These are phyloP conservation scores for Trichophyton schoenleinii DNA, from an alignment of 2,329 filamentous ascomycete species.

Conservation along the genomic window DNA sequence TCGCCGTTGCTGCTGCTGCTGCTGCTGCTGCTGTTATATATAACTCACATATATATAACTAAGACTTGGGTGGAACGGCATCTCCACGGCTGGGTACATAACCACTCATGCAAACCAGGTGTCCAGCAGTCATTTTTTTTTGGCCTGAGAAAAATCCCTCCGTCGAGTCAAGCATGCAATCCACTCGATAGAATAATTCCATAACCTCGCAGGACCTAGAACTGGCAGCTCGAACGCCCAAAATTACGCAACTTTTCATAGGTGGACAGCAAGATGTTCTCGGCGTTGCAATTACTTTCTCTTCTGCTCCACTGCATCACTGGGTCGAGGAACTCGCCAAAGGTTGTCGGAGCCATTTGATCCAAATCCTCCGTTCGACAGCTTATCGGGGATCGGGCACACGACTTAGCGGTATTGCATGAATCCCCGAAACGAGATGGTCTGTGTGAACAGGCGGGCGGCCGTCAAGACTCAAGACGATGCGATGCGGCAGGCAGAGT, in stretches of 20 bases:
- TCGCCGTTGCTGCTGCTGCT: too few relatives aligned
- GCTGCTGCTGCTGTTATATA: neutral
- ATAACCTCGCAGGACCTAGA: neutral
- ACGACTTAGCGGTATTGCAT: neutral
- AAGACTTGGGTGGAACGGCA: neutral
- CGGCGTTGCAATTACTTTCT: neutral
- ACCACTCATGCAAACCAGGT: too few relatives aligned
- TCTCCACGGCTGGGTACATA: too few relatives aligned
- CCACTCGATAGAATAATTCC: too few relatives aligned
- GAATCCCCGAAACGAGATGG: neutral
- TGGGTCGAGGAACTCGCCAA: neutral
- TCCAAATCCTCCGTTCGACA: neutral
- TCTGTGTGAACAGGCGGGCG: neutral
- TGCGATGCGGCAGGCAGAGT: neutral
- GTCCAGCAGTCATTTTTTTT: too few relatives aligned
- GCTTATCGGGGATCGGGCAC: neutral
- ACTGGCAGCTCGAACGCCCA: neutral
- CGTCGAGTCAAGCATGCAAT: too few relatives aligned
- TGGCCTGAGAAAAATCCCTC: too few relatives aligned
- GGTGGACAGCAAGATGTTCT: neutral
- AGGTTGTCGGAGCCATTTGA: slow-evolving; percentile 1
- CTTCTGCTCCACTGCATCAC: neutral
- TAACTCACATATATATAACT: neutral
- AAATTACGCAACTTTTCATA: neutral
- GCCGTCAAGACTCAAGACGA: neutral